Evolutionary conservation across 495 filamentous ascomycete species (phyloP).

Genomic region (Aspergillus wentii): DNA sequence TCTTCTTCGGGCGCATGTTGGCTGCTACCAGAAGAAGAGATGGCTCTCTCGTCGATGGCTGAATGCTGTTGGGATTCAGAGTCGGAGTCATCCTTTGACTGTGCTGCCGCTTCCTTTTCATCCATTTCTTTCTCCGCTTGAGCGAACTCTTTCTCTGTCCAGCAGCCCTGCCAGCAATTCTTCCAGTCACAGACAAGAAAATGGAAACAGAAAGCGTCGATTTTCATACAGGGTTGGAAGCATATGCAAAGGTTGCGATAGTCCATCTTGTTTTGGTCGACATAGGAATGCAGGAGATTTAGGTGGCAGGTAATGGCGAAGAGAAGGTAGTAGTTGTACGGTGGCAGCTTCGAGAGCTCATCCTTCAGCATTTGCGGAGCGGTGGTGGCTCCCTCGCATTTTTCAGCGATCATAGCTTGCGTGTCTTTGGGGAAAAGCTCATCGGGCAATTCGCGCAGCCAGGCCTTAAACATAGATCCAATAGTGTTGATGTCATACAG

Average conservation of each 20-base stretch:
- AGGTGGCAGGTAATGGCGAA: constrained; percentile 94
- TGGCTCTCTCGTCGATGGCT: constrained; percentile 48
- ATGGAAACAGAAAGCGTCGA: constrained; percentile 85
- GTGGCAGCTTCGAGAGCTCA: constrained; percentile 82
- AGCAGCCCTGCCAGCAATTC: constrained; percentile 92
- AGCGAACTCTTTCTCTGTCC: constrained; percentile 77
- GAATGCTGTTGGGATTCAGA: constrained; percentile 10
- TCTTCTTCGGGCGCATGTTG: constrained; percentile 33
- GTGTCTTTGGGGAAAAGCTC: constrained; percentile 79
- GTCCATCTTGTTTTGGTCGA: constrained; percentile 91
- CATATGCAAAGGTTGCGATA: constrained; percentile 89
- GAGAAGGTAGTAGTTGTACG: constrained; percentile 92
- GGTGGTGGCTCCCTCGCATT: constrained; percentile 67
- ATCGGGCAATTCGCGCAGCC: constrained; percentile 89
- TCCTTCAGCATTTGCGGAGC: constrained; percentile 80
- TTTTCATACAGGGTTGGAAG: constrained; percentile 91
- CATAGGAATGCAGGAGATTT: constrained; percentile 77
- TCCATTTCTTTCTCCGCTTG: constrained; percentile 65
- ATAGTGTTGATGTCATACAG: constrained; percentile 93
- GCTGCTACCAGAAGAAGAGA: constrained; percentile 64
- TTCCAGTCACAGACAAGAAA: constrained; percentile 90
- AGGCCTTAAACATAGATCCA: constrained; percentile 86
- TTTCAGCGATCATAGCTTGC: constrained; percentile 67
- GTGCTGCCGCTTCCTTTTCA: constrained; percentile 27
- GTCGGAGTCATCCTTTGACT: constrained; percentile 14